Base-by-base conservation (phyloP, 2,329 filamentous ascomycete species). In the Nigrospora osmanthi region DNA sequence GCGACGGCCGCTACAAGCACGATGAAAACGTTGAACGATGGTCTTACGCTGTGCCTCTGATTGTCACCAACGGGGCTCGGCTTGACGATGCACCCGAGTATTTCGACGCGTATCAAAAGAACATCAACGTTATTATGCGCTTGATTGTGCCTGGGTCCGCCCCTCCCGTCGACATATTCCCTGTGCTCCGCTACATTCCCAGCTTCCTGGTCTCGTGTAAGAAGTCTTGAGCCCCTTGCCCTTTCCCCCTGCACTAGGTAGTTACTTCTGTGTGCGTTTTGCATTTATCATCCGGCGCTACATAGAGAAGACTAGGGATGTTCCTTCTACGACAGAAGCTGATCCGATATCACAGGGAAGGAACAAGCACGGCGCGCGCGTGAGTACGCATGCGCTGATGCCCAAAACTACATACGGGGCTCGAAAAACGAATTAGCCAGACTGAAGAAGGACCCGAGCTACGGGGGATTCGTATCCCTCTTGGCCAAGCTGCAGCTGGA, bases 91-190 rank as follows among this genome's bases (percentile, higher is more conserved):
- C 17, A 6, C n/a, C n/a, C 5, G 16, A 38, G 12, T n/a, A 13
- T 38, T 19, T 38, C 17, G 5, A 10, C 6, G 23, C 23, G 23
- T 28, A 28, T 15, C 36, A 38, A n/a, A 38, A 19, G 36, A 38
- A n/a, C 14, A 19, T 38, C 10, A 38, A 9, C 11, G 9, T 2
- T 13, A 38, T 38, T 11, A 38, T 15, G 14, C 17, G 11, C 6
- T 15, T 17, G 12, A 38, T 40, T 15, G 19, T 23, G n/a, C 16
- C n/a, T 9, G 40, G 40, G 3, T 40, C 37, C 13, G 50, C 49
- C 7, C 47, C 49, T 2, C 51, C 51, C 1, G 47, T 52, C 11
- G 51, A 52, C 11, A n/a, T 51, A 1, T 42, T 49, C 17, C 49
- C 49, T 11, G 16, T 48, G 7, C 33, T 51, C n/a, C 49, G 49